Percentiles rank a stretch among this genome's conserved stretches.
Conservation (phyloP, 78 protist species). For the Dictyostelium citrinum region DNA sequence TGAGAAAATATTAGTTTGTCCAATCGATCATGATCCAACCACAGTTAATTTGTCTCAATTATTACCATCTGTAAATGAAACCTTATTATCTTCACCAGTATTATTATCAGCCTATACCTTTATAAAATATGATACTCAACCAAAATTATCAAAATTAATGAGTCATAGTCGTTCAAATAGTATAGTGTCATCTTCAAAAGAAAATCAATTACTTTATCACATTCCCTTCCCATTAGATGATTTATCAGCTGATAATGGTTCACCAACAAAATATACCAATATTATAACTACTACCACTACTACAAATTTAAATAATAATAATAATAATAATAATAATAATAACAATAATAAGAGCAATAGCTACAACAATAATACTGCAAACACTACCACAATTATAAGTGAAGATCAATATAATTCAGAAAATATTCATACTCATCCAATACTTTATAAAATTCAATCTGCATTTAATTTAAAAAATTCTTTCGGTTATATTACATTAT, state of each 20-base stretch:
- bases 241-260: background rate
- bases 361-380: no score
- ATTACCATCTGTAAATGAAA: slow-evolving; percentile 68
- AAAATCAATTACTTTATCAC: background rate
- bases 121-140: slow-evolving; percentile 1
- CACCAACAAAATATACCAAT: background rate
- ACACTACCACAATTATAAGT: background rate
- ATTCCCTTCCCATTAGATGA: slow-evolving; percentile 63
- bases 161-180: slow-evolving; percentile 1
- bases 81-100: slow-evolving; percentile 56
- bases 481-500: slow-evolving; percentile 56
- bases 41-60: slow-evolving; percentile 26
- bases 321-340: no score
- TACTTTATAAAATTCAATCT: background rate
- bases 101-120: slow-evolving; percentile 56
- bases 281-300: background rate
- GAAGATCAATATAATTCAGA: slow-evolving; percentile 32
- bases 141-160: background rate
- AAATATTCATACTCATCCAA: slow-evolving; percentile 74
- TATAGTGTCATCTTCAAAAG: background rate
- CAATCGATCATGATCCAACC: slow-evolving; percentile 74
- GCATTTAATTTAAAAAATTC: slow-evolving; percentile 23
- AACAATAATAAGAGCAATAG: no score
- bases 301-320: background rate
- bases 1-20: slow-evolving; percentile 25